Base-by-base conservation (phyloP, 176 grass and related monocot species). In the Typha latifolia region DNA sequence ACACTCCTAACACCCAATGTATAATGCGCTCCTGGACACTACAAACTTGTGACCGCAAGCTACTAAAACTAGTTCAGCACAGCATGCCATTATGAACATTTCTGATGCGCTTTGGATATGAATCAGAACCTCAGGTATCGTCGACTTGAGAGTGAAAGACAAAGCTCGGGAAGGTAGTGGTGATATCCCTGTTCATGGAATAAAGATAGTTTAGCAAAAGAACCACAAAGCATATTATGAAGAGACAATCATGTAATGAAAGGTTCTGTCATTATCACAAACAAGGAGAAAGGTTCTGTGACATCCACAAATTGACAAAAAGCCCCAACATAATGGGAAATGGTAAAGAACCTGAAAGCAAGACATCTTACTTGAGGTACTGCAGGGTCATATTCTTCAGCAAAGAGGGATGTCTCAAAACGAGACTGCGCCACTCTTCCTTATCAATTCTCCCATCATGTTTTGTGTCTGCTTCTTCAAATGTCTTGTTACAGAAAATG, bases 381-480 rank as follows among this genome's bases (percentile, higher is more conserved):
- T 61, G 75, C 21, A 78, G 75, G 26, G 67, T 78, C 75, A 78
- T 78, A 78, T 78, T 78, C 63, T 78, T 78, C 6, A 78, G 67
- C 67, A 78, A 78, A 78, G 75, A 78, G 69, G 75, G 75, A 26
- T 78, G 75, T 68, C 75, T 78, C 47, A 62, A 64, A 24, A 78
- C 75, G 11, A 78, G 67, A 78, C 16, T 78, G 34, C 67, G 66
- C 75, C 75, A 78, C 61, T 78, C 75, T 63, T 78, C 75, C 66
- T 48, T 70, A 55, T 78, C 75, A 48, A 78, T 78, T 65, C 49
- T 78, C 15, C 75, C 75, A 34, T 78, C 75, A 78, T 78, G 75
- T 52, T 78, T 78, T 70, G 75, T 78, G 63, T 78, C 75, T 0
- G 75, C 75, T 70, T 78, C 75, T 20, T 78, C 75, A 63, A 78